Evolutionary conservation across 176 grass and related monocot genomes (phyloP).

Genomic region (Eremochloa ophiuroides): DNA sequence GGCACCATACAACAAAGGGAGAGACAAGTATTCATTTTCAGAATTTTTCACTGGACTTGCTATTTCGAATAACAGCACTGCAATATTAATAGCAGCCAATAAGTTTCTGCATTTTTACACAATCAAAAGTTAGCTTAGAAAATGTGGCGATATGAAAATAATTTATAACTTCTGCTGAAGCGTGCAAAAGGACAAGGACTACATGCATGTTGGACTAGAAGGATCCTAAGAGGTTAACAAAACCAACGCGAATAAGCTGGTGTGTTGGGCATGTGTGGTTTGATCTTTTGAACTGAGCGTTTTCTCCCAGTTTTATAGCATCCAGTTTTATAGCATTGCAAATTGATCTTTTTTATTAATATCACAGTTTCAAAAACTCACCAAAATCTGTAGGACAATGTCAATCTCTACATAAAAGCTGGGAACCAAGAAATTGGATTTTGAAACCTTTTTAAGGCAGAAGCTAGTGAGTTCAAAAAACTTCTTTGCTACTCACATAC

Average conservation of each 20-base stretch:
- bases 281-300: neutral
- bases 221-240: neutral
- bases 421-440: neutral
- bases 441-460: neutral
- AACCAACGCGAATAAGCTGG: neutral
- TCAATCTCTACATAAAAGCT: neutral
- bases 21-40: slow-evolving; percentile 58
- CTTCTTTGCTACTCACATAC: neutral
- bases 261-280: neutral
- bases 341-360: neutral
- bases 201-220: neutral
- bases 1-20: slow-evolving; percentile 74
- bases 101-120: slow-evolving; percentile 62
- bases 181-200: neutral
- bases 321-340: neutral
- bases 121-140: slow-evolving; percentile 23
- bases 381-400: neutral
- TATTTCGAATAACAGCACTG: slow-evolving; percentile 78
- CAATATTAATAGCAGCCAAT: slow-evolving; percentile 77
- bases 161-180: neutral
- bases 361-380: neutral
- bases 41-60: slow-evolving; percentile 69
- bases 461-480: neutral
- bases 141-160: neutral
- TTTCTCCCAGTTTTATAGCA: neutral